These are phyloP conservation scores for Pelagophyceae sp. DNA, from an alignment of 352 stramenopile genomes.

Conservation along the genomic window DNA sequence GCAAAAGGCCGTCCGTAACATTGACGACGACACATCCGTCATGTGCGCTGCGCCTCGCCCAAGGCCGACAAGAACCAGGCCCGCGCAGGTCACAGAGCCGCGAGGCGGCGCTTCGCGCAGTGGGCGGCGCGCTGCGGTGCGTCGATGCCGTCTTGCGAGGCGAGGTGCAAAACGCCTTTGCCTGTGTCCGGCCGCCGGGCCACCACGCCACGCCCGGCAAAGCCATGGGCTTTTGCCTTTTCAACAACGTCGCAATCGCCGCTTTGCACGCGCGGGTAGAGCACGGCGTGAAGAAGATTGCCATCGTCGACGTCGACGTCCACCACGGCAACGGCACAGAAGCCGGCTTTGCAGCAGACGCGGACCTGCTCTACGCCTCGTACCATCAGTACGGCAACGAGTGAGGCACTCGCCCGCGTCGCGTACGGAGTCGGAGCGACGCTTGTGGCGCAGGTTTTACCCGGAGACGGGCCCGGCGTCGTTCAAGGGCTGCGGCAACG, in stretches of 20 bases:
- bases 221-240: conserved; percentile 76
- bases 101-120: conserved; percentile 54
- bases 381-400: conserved; percentile 67
- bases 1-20: not conserved
- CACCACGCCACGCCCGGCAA: conserved; percentile 55
- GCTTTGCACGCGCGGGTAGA: conserved; percentile 76
- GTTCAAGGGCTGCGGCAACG: too few species aligned
- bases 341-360: conserved; percentile 61
- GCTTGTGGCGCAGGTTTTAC: too few species aligned
- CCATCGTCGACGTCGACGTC: conserved; percentile 87
- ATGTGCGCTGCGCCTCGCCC: too few species aligned
- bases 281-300: conserved; percentile 63
- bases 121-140: conserved; percentile 59
- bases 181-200: conserved; percentile 68
- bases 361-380: conserved; percentile 53
- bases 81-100: conserved; percentile 27
- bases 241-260: conserved; percentile 88
- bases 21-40: conserved; percentile 51
- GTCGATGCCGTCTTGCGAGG: conserved; percentile 61
- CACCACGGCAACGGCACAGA: conserved; percentile 93
- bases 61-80: too few species aligned
- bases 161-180: conserved; percentile 80
- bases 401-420: too few species aligned
- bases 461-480: not conserved
- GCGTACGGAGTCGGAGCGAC: too few species aligned